Percentiles rank a stretch among this genome's conserved stretches.
Evolutionary conservation across 1,139 yeast genomes (phyloP).

Genomic region (Entelexis sorbosivorans): DNA sequence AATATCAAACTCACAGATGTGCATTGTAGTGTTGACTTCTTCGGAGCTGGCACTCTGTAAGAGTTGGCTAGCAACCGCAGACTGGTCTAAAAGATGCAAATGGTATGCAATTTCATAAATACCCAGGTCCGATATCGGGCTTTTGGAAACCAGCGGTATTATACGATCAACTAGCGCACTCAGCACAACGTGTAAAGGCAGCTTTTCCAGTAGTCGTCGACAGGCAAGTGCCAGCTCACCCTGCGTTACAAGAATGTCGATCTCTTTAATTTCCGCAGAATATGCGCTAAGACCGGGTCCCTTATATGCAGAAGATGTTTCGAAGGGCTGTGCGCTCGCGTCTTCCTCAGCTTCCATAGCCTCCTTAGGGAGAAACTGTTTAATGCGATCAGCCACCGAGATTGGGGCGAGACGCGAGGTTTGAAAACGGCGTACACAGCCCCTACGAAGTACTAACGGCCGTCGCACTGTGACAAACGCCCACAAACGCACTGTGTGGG

Average conservation of each 20-base stretch:
- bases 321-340: neutral
- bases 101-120: conserved; percentile 11
- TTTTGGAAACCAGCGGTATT: neutral
- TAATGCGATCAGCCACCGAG: conserved; percentile 19
- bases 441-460: neutral
- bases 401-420: neutral
- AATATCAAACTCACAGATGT: neutral
- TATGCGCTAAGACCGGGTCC: neutral
- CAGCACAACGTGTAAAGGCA: conserved; percentile 13
- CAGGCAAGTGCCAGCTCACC: conserved; percentile 5
- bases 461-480: neutral
- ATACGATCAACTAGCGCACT: conserved; percentile 11
- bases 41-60: neutral
- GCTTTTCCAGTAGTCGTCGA: neutral
- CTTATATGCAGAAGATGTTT: neutral
- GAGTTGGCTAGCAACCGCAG: conserved; percentile 14
- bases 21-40: neutral
- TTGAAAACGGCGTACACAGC: neutral
- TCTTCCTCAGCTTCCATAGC: conserved; percentile 9
- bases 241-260: neutral
- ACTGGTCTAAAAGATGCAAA: conserved; percentile 2
- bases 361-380: conserved; percentile 15
- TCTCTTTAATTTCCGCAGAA: conserved; percentile 10
- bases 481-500: neutral
- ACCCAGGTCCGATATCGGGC: conserved; percentile 9